Conservation (phyloP, 352 stramenopile species). For the Globisporangium nagaii region DNA sequence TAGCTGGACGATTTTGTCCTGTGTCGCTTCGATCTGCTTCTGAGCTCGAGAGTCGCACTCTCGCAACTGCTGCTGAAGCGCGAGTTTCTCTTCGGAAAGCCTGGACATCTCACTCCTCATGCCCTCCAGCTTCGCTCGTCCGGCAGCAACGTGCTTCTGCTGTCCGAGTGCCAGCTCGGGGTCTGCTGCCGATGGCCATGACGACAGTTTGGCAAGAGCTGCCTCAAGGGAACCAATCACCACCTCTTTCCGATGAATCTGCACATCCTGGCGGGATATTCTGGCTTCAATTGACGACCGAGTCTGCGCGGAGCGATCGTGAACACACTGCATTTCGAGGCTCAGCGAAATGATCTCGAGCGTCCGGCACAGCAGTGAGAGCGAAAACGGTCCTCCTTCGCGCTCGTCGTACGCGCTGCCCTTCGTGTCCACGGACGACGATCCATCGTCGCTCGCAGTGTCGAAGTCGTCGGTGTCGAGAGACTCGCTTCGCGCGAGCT, state of each 20-base stretch:
- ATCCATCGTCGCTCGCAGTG: slow-evolving; percentile 28
- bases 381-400: slow-evolving; percentile 19
- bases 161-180: slow-evolving; percentile 5
- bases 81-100: slow-evolving; percentile 2
- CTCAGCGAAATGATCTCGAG: slow-evolving; percentile 48
- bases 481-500: not conserved
- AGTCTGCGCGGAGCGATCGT: slow-evolving; percentile 14
- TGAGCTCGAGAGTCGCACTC: slow-evolving; percentile 6
- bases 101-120: slow-evolving; percentile 26
- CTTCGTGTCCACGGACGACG: slow-evolving; percentile 32
- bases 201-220: slow-evolving; percentile 38
- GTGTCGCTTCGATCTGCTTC: slow-evolving; percentile 34
- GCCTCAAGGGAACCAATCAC: slow-evolving; percentile 23
- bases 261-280: slow-evolving; percentile 6
- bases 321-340: slow-evolving; percentile 46
- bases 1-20: slow-evolving; percentile 28
- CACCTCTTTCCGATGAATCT: slow-evolving; percentile 28
- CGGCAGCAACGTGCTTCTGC: slow-evolving; percentile 16
- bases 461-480: slow-evolving; percentile 12
- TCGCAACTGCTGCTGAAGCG: slow-evolving; percentile 8
- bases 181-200: slow-evolving; percentile 17
- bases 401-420: slow-evolving; percentile 12
- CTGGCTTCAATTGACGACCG: slow-evolving; percentile 20
- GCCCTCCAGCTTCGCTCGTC: slow-evolving; percentile 20
- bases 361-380: slow-evolving; percentile 36